phyloP scores from a whole-genome alignment of 2,329 filamentous ascomycete species.

The Fusarium fracticaudum region DNA sequence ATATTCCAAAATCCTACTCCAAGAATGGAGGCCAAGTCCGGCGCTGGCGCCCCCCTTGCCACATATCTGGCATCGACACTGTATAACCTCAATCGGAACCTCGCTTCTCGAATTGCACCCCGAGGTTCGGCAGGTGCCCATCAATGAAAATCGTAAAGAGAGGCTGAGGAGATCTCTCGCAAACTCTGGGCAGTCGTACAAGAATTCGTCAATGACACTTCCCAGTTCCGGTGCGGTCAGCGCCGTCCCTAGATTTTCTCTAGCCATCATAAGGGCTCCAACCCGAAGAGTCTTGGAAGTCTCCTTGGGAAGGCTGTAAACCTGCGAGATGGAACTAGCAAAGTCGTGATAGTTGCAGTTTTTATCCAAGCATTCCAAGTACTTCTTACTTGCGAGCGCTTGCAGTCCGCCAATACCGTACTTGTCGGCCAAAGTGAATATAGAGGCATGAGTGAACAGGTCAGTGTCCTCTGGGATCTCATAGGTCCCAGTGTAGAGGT shows the following conservation, averaged over 20 bases:
- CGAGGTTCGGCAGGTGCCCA: too few relatives aligned
- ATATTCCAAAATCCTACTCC: neutral
- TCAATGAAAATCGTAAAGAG: rapidly evolving
- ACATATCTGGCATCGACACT: neutral
- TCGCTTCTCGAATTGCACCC: too few relatives aligned
- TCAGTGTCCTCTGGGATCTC: neutral
- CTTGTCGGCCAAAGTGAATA: neutral
- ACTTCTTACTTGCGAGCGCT: rapidly evolving
- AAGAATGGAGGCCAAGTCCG: rapidly evolving
- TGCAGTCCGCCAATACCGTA: neutral
- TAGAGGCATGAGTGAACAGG: neutral
- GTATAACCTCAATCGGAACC: neutral
- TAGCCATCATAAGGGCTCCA: rapidly evolving
- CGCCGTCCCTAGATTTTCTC: rapidly evolving
- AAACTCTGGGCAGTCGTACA: neutral
- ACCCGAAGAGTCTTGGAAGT: neutral
- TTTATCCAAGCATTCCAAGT: neutral
- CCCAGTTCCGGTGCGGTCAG: rapidly evolving
- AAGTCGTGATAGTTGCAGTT: neutral
- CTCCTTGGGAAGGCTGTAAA: neutral
- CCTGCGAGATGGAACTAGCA: neutral
- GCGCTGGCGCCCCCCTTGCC: neutral
- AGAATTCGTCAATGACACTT: neutral
- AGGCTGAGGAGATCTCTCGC: neutral
- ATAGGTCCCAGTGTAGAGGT: neutral